A percentile compares a stretch with the other conserved stretches of the same genome.
Evolutionary conservation across 164 flowering plant species (phyloP).

Genomic region (Magnolia officinalis): DNA sequence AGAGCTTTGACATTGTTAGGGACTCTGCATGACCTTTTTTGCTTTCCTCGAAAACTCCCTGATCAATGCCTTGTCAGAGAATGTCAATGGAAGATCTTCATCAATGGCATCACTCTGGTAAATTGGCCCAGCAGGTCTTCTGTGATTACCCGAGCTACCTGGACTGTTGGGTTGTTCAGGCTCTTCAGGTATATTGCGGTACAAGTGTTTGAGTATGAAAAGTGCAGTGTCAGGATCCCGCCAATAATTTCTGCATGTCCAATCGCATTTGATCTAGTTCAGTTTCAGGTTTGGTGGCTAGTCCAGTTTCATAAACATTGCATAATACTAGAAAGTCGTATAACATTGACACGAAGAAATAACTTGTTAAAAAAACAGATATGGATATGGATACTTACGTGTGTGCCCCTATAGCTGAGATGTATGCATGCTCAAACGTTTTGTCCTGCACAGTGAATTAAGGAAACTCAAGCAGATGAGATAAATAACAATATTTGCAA

Average conservation of each 20-base stretch:
- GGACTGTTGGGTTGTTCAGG: slow-evolving; percentile 28
- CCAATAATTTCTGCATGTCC: slow-evolving; percentile 79
- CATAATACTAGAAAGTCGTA: not conserved
- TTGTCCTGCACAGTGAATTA: slow-evolving; percentile 59
- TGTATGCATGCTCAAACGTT: slow-evolving; percentile 82
- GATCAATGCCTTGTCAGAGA: slow-evolving; percentile 41
- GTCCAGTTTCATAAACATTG: not conserved
- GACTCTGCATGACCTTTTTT: slow-evolving; percentile 28
- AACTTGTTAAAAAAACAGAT: not conserved
- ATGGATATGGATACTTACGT: slow-evolving; percentile 52
- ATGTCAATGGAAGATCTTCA: slow-evolving; percentile 80
- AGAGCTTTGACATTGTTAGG: not conserved
- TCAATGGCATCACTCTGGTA: slow-evolving; percentile 42
- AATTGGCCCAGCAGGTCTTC: slow-evolving; percentile 25
- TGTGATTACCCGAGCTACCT: slow-evolving; percentile 20
- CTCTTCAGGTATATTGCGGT: slow-evolving; percentile 75
- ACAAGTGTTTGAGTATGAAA: slow-evolving; percentile 80
- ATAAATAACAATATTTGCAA: not conserved
- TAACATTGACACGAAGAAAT: not conserved
- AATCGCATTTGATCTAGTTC: not conserved
- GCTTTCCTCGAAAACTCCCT: slow-evolving; percentile 54
- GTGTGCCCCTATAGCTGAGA: slow-evolving; percentile 80
- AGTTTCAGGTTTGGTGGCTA: not conserved
- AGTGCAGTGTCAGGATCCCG: slow-evolving; percentile 91
- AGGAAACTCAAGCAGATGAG: not conserved